Evolutionary conservation across 371 early-diverging fungal genomes (phyloP).

Genomic region (Apophysomyces ossiformis): DNA sequence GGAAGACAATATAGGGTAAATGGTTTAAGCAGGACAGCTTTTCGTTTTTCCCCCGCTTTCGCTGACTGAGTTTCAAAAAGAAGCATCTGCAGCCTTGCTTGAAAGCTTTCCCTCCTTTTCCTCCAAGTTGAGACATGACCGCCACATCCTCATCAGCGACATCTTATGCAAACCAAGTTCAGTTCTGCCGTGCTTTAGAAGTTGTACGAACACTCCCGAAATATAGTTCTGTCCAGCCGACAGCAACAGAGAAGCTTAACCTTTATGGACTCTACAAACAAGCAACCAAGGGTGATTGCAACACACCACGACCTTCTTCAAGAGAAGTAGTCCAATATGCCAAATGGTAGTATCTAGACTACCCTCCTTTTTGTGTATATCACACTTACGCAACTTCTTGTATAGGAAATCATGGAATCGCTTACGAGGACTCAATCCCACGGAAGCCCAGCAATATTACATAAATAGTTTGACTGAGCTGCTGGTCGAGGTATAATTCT

Average conservation of each 20-base stretch:
- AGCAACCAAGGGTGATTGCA: slow-evolving; percentile 71
- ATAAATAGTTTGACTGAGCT: slow-evolving; percentile 33
- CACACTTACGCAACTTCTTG: background rate
- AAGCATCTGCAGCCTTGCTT: background rate
- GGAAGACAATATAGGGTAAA: too few species aligned
- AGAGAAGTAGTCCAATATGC: slow-evolving; percentile 30
- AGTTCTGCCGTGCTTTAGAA: slow-evolving; percentile 36
- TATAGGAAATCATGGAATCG: slow-evolving; percentile 45
- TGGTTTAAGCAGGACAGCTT: too few species aligned
- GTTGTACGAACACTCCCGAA: slow-evolving; percentile 36
- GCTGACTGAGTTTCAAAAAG: background rate
- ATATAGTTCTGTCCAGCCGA: slow-evolving; percentile 47
- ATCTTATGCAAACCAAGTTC: slow-evolving; percentile 28
- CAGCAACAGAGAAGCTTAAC: slow-evolving; percentile 67
- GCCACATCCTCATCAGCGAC: slow-evolving; percentile 13
- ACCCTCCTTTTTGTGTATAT: background rate
- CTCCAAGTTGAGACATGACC: background rate
- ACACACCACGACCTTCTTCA: slow-evolving; percentile 40
- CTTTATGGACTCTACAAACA: slow-evolving; percentile 85
- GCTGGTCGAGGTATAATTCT: slow-evolving; percentile 27
- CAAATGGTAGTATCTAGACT: slow-evolving; percentile 32
- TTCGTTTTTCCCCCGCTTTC: background rate
- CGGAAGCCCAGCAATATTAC: slow-evolving; percentile 37
- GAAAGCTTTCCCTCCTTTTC: background rate
- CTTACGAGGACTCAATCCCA: slow-evolving; percentile 34